Evolutionary conservation across 1,139 yeast species (phyloP), one percentile per base, ranked within the genome.

Genomic region (Yamadazyma atmosphaerica): DNA sequence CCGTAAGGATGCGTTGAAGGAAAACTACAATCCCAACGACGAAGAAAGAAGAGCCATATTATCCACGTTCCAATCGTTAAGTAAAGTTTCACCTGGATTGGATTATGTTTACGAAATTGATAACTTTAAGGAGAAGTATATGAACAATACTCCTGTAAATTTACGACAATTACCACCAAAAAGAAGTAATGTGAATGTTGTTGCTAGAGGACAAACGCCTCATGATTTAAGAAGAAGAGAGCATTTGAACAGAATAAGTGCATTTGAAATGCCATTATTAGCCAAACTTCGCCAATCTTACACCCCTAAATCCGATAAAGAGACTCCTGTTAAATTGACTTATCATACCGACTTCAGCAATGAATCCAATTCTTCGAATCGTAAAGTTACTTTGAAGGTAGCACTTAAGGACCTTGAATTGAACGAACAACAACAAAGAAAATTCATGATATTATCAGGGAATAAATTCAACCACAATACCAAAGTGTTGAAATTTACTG

Each of bases 231-330:
- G 76, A 49, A 61, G 65, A 46, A 52, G 54, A 27, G 74, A 69
- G 23, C 65, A 72, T 40, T 79, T 84, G 55, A 83, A 83, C 54
- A 76, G 97, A 53, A 71, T 87, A 28, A 86, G 94, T 23, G 97
- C 98, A 0, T 92, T 83, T 63, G 98, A 90, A 60, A 75, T 90
- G 72, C 98, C 98, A 3, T 77, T 83, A 42, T 72, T 92, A 47
- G 81, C 83, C 33, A 80, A 87, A 60, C 84, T 74, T 58, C 83
- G 92, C 51, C 81, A 81, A 62, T 73, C 68, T 43, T 86, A 81
- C 62, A 58, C 52, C 28, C 84, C 83, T 17, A 63, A 42, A 38
- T 49, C 73, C 5, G 48, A 53, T 16, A 51, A 54, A 4, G 74
- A 77, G 33, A 67, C 77, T 23, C 87, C 89, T 3, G 60, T 89